These are phyloP conservation scores for Carpinus fangiana DNA, from an alignment of 306 rosid species.

Conservation along the genomic window DNA sequence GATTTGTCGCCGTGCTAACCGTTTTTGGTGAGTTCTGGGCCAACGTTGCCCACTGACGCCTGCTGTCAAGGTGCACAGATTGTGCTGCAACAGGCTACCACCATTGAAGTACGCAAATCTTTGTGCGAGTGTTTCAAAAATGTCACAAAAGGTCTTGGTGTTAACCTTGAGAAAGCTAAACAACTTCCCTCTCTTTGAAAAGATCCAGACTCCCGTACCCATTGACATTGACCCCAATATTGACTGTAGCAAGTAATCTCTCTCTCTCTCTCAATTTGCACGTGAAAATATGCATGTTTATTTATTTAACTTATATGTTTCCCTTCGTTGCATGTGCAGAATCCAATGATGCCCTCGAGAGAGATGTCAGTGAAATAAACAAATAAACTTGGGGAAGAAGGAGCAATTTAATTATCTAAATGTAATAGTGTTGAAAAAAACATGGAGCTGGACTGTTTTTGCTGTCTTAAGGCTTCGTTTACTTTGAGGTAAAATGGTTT, in stretches of 20 bases:
- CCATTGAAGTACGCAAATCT: too few relatives aligned
- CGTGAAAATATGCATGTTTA: too few relatives aligned
- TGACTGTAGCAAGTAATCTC: constrained; percentile 26
- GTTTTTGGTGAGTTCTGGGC: constrained; percentile 6
- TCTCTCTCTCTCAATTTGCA: background rate
- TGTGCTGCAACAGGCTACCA: too few relatives aligned
- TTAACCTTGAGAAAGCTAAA: constrained; percentile 7
- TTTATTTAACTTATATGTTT: too few relatives aligned
- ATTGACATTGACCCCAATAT: constrained; percentile 31
- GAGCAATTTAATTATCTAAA: too few relatives aligned
- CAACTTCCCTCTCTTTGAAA: constrained; percentile 17
- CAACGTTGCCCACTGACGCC: background rate
- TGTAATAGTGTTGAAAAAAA: background rate
- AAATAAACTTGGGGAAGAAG: background rate
- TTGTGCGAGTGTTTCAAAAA: too few relatives aligned
- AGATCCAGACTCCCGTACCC: constrained; percentile 21
- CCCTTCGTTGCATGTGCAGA: background rate
- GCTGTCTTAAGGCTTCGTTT: too few relatives aligned
- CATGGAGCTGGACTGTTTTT: too few relatives aligned
- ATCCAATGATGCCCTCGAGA: background rate
- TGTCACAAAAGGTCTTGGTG: too few relatives aligned
- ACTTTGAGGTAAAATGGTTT: too few relatives aligned
- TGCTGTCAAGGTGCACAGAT: constrained; percentile 16
- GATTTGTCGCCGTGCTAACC: background rate
- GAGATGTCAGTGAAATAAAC: background rate